Evolutionary conservation across 2,329 filamentous ascomycete genomes (phyloP), one percentile per base, ranked within the genome.

Genomic region (Fusarium albosuccineum): DNA sequence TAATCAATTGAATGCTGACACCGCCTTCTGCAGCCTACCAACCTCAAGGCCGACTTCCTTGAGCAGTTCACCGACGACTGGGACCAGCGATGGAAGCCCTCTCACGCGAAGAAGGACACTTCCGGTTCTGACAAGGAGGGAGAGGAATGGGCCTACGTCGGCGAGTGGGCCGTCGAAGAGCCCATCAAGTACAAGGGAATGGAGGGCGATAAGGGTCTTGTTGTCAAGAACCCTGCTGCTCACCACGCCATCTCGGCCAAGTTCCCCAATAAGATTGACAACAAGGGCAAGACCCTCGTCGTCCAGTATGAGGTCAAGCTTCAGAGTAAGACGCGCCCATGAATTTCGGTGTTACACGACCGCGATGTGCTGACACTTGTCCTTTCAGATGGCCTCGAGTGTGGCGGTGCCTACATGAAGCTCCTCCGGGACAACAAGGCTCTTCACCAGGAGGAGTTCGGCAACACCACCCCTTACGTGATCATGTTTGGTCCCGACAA

Each of bases 401-500:
- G 96, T 80, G 96, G 96, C 86, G 96, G 96, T 82, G 96, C 96
- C 74, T 99, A 99, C 87, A 87, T 99, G 87, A 99, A 99, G 91
- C 92, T 99, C 73, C 92, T 99, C 73, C 92, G 97, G 75, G 94
- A 99, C 80, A 98, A 96, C 87, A 94, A 95, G 86, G 92, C 93
- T 80, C 93, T 99, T 75, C 93, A 97, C 85, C 89, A 93, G 76
- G 95, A 98, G 71, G 96, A 99, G 86, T 99, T 99, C 86, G 93
- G 92, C 81, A 98, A 99, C 84, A 89, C 91, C 66, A 97, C 95
- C 42, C 96, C 96, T 49, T 99, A 99, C 79, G 92, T 99, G 74
- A 97, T 99, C 87, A 99, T 99, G 96, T 99, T 99, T 80, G 96
- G 96, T 73, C 96, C 96, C 75, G 96, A 99, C 87, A 98, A 98